phyloP scores from a whole-genome alignment of 2,329 filamentous ascomycete genomes.

The Colletotrichum graminicola region DNA sequence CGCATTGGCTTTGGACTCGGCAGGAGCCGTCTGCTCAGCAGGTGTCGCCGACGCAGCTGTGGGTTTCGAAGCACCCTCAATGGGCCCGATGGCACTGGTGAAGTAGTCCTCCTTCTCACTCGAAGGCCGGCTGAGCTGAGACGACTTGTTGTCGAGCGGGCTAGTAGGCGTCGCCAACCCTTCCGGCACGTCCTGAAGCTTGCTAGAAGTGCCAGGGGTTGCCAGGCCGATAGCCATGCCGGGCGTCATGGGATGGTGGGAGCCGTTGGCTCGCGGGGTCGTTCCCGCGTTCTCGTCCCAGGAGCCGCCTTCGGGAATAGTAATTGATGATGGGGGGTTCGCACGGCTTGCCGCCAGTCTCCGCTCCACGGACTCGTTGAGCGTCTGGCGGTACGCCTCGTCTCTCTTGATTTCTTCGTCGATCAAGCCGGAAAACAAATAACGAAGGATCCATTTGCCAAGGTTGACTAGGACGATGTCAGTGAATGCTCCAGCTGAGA shows the following conservation, averaged over 20 bases:
- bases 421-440: slow-evolving; percentile 89
- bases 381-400: slow-evolving; percentile 74
- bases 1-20: slow-evolving; percentile 47
- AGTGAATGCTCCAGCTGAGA: not conserved
- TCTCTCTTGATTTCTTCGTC: slow-evolving; percentile 92
- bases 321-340: slow-evolving; percentile 72
- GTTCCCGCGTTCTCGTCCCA: slow-evolving; percentile 55
- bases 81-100: slow-evolving; percentile 68
- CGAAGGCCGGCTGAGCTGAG: slow-evolving; percentile 71
- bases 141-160: slow-evolving; percentile 66
- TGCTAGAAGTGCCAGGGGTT: slow-evolving; percentile 66
- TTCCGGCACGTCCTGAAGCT: slow-evolving; percentile 63
- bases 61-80: slow-evolving; percentile 60
- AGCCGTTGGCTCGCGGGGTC: slow-evolving; percentile 75
- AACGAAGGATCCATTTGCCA: slow-evolving; percentile 94
- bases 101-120: slow-evolving; percentile 83
- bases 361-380: slow-evolving; percentile 74
- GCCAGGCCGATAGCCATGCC: slow-evolving; percentile 83
- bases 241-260: slow-evolving; percentile 74
- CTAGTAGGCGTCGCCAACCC: slow-evolving; percentile 57
- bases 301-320: slow-evolving; percentile 52
- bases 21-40: slow-evolving; percentile 63
- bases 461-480: slow-evolving; percentile 78
- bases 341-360: slow-evolving; percentile 66
- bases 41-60: slow-evolving; percentile 61